phyloP scores from a whole-genome alignment of 2,329 filamentous ascomycete genomes.

The Aspergillus phoenicis region DNA sequence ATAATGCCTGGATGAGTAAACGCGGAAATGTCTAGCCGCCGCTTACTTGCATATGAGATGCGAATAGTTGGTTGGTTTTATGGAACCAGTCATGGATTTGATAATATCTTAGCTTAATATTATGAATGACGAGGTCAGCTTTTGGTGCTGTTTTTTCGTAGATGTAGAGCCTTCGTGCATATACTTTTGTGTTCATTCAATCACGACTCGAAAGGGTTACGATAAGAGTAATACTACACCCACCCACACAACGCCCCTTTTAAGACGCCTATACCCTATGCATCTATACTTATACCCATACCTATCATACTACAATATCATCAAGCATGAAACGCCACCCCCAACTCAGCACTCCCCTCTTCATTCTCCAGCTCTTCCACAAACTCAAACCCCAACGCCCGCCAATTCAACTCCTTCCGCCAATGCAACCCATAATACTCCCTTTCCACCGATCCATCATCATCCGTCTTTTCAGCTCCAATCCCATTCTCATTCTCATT shows the following conservation, averaged over 20 bases:
- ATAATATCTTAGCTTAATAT: not conserved
- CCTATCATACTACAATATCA: not conserved
- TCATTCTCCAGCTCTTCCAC: constrained; percentile 27
- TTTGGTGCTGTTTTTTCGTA: not conserved
- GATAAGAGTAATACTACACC: not conserved
- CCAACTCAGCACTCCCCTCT: constrained; percentile 11
- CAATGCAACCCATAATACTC: constrained; percentile 64
- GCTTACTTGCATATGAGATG: not conserved
- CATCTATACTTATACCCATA: not conserved
- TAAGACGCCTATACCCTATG: not conserved
- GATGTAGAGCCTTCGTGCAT: not conserved
- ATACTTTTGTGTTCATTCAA: too few species aligned
- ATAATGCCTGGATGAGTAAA: constrained; percentile 7
- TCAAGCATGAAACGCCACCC: constrained; percentile 27
- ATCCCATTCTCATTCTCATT: constrained; percentile 15
- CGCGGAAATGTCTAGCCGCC: not conserved
- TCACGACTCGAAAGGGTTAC: too few species aligned
- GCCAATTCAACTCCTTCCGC: constrained; percentile 60
- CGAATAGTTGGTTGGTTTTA: not conserved
- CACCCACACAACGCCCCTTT: not conserved
- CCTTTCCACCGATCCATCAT: not conserved
- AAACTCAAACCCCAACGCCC: constrained; percentile 52
- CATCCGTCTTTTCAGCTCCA: constrained; percentile 32
- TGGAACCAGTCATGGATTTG: not conserved
- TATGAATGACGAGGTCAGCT: not conserved